Conservation (phyloP, 345 rosid species). For the Eucalyptus grandis region DNA sequence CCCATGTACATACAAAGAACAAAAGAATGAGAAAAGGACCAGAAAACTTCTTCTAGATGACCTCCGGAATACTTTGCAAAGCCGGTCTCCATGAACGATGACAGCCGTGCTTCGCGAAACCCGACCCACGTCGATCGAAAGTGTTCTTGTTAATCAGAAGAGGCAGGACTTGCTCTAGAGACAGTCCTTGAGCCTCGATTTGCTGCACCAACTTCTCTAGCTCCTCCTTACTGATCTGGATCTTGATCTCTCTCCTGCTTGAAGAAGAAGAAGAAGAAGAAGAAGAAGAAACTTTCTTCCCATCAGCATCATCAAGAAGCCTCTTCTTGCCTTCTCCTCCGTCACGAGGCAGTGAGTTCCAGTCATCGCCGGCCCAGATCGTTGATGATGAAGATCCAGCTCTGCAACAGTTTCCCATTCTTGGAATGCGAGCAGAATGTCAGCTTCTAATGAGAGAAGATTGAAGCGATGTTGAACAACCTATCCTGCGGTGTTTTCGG, state of each 20-base stretch:
- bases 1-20: neutral
- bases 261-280: neutral
- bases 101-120: neutral
- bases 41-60: neutral
- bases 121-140: neutral
- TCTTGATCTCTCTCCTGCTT: neutral
- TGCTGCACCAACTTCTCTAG: neutral
- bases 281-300: neutral
- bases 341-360: constrained; percentile 2
- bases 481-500: neutral
- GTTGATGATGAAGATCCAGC: neutral
- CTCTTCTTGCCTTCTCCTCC: neutral
- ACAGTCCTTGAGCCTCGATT: neutral
- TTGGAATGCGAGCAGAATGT: neutral
- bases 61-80: neutral
- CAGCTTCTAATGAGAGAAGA: neutral
- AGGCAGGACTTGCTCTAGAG: neutral
- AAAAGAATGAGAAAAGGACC: neutral
- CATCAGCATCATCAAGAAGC: neutral
- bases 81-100: neutral
- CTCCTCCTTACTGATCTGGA: neutral
- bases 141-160: neutral
- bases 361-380: constrained; percentile 24
- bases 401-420: constrained; percentile 37
- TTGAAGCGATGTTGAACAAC: neutral